phyloP scores from a whole-genome alignment of 148 eudicot species.

The Fagopyrum homotropicum region DNA sequence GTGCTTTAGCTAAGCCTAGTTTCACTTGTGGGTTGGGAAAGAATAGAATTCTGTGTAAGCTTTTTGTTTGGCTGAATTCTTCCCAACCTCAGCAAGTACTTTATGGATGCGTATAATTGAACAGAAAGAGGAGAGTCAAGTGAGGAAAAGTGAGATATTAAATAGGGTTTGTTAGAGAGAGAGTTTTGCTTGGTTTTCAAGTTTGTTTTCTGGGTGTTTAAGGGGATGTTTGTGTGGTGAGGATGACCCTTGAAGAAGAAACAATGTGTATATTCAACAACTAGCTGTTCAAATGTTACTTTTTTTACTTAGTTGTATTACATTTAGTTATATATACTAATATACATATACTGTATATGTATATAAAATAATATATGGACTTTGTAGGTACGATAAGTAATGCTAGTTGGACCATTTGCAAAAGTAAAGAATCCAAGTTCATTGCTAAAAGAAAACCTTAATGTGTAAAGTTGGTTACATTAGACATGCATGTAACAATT shows the following conservation, averaged over 20 bases:
- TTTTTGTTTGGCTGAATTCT: slow-evolving; percentile 15
- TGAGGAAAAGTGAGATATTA: slow-evolving; percentile 15
- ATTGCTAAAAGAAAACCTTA: too few species aligned
- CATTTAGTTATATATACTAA: slow-evolving; percentile 10
- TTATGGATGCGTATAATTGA: neutral
- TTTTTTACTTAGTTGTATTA: slow-evolving; percentile 16
- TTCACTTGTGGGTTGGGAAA: slow-evolving; percentile 12
- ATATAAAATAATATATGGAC: neutral
- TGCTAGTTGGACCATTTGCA: too few species aligned
- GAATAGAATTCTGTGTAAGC: slow-evolving; percentile 15
- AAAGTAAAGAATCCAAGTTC: too few species aligned
- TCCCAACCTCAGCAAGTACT: slow-evolving; percentile 5
- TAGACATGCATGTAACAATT: too few species aligned
- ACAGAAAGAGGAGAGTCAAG: slow-evolving; percentile 16
- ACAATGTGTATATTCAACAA: slow-evolving; percentile 7
- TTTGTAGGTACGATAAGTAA: too few species aligned
- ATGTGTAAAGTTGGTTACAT: too few species aligned
- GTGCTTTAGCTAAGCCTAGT: neutral
- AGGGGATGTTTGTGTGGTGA: slow-evolving; percentile 11
- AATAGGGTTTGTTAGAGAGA: slow-evolving; percentile 14
- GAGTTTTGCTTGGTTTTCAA: slow-evolving; percentile 52
- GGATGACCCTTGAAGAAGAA: neutral
- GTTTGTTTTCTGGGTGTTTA: slow-evolving; percentile 18
- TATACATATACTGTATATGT: too few species aligned
- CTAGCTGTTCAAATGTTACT: slow-evolving; percentile 20